Evolutionary conservation across 345 rosid genomes (phyloP).

Genomic region (Ceriops tagal): DNA sequence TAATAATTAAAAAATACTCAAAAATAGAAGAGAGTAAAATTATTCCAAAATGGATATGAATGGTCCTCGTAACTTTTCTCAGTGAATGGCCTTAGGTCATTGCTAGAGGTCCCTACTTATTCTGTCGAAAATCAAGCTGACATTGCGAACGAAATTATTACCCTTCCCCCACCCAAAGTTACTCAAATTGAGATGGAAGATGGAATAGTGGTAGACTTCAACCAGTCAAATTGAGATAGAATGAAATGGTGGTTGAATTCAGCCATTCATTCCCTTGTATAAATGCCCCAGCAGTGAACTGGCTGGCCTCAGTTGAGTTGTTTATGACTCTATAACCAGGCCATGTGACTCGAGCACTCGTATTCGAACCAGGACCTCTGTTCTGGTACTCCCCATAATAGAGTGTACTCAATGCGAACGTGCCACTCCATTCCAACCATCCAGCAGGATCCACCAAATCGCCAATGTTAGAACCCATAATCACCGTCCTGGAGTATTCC

Average conservation of each 20-base stretch:
- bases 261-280: constrained; percentile 66
- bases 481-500: constrained; percentile 64
- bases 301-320: constrained; percentile 44
- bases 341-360: constrained; percentile 65
- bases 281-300: constrained; percentile 56
- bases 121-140: no score
- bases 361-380: constrained; percentile 60
- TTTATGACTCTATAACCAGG: constrained; percentile 56
- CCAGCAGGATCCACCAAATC: constrained; percentile 65
- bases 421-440: constrained; percentile 65
- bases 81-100: no score
- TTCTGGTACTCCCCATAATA: constrained; percentile 79
- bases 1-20: no score
- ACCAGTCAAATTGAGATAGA: constrained; percentile 12
- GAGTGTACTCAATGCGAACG: constrained; percentile 49
- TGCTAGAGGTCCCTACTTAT: no score
- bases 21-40: no score
- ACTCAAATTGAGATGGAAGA: no score
- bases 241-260: constrained; percentile 51
- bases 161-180: no score
- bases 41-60: no score
- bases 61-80: no score
- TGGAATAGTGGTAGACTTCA: no score
- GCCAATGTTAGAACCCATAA: constrained; percentile 48
- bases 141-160: no score